Evolutionary conservation across 192 early-diverging fungal species (phyloP), one percentile per base, ranked within the genome.

Genomic region (Powellomyces hirtus): DNA sequence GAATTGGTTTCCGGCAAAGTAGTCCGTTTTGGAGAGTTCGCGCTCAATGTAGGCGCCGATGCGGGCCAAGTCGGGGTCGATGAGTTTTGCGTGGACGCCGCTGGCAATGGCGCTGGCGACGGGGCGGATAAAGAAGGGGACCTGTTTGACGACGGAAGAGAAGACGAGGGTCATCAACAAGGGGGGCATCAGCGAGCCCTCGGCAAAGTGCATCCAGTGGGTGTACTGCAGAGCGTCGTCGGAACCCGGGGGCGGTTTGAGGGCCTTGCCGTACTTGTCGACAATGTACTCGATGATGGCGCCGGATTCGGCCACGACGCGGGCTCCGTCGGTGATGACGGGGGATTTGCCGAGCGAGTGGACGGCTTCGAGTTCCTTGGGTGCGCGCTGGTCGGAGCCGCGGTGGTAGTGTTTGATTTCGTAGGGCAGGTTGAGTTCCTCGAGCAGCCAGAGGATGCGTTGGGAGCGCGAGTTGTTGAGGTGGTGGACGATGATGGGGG

Each of bases 281-380:
- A 77, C 61, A 14, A 80, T 20, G 53, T 80, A 80, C 74, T 83
- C 68, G 58, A 82, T 51, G 33, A 82, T 81, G 26, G 80, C 75
- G 4, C 81, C 79, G 16, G 53, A 63, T 66, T 83, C 79, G 4
- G 67, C 76, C 46, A 81, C 42, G 18, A 63, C 64, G 16, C 46
- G 35, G 2, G 40, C 58, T 36, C 73, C 76, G 59, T 78, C 73
- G 14, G 64, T 67, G 52, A 83, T 78, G 33, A 81, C 74, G 16
- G 81, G 81, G n/a, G 63, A 65, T 53, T 80, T 81, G 49, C 81
- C 81, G 3, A 83, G 59, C 4, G 81, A 75, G 63, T 83, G 79
- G 33, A 83, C 62, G 30, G 56, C 22, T 31, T 60, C 38, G 8
- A 59, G 65, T 64, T 75, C 38, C 33, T 31, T 66, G 57, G 74